phyloP scores from a whole-genome alignment of 805 yeast species.

The Diddensiella santjacobensis region DNA sequence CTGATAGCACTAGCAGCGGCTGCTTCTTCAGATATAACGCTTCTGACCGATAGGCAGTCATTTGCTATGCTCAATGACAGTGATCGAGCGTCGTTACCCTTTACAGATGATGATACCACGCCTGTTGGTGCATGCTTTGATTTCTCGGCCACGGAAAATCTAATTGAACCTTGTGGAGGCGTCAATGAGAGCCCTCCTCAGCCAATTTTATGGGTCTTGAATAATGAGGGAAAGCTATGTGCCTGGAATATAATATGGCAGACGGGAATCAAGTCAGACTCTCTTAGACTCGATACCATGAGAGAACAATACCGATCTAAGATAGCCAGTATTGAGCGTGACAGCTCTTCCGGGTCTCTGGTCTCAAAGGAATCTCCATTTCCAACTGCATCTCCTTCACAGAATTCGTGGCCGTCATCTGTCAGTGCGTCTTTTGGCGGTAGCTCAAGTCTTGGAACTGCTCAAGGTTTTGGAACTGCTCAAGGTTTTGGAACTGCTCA shows the following conservation, averaged over 20 bases:
- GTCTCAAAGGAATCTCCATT: too few relatives aligned
- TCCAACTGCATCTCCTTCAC: too few relatives aligned
- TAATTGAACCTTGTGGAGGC: conserved; percentile 53
- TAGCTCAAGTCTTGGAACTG: too few relatives aligned
- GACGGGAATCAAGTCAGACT: conserved; percentile 1
- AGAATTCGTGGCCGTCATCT: too few relatives aligned
- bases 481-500: too few relatives aligned
- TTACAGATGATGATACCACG: conserved; percentile 59
- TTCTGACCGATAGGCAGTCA: conserved; percentile 38
- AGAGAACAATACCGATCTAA: neutral
- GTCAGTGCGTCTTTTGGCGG: too few relatives aligned
- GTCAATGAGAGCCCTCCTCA: conserved; percentile 56
- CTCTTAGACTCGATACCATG: neutral
- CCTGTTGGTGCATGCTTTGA: conserved; percentile 71
- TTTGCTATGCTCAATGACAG: conserved; percentile 61
- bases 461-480: too few relatives aligned
- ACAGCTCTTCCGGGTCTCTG: too few relatives aligned
- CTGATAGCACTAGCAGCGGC: conserved; percentile 54
- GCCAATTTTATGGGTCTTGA: conserved; percentile 62
- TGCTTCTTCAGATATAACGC: conserved; percentile 58
- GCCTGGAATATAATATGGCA: conserved; percentile 63
- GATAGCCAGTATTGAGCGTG: neutral
- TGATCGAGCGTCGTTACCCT: conserved; percentile 69
- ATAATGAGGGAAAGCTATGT: conserved; percentile 57
- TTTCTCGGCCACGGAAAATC: conserved; percentile 41